Base-by-base conservation (phyloP, 164 flowering plant genomes). In the Piper betle region DNA sequence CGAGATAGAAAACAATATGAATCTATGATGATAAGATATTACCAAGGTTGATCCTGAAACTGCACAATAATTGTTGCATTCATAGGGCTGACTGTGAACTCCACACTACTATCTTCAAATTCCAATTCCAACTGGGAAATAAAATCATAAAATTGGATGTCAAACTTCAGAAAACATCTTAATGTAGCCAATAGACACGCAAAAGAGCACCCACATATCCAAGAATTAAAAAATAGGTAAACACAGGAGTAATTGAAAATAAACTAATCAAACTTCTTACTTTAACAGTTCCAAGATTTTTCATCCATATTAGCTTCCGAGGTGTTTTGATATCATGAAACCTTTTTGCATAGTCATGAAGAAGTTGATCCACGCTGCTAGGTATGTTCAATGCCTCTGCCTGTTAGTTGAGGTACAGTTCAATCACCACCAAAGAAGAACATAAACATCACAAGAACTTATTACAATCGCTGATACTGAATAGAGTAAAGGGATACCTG, bases 211-310 rank as follows among this genome's bases (percentile, higher is more conserved):
- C 33, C 33, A 25, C 33, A 25, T 25, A 1, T 25, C 33, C 33
- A 25, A 25, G 33, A 25, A 25, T 25, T 25, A 25, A 25, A 25
- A 25, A 25, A 25, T 25, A 25, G 33, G 33, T 25, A 46, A 46
- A 46, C 0, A 15, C 9, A 10, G 13, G 15, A 46, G 50, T 46
- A 46, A 3, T 46, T 46, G 50, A 46, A 15, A 10, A 46, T 46
- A 10, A 46, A 46, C 52, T 25, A 25, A 1, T 18, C 25, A 64
- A 9, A 69, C 52, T 37, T 41, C 81, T 69, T 61, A 92, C 99
- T 96, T 90, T 90, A 62, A 93, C 92, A 38, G 87, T 77, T 19
- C 99, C 99, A 60, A 93, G 89, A 80, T 84, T 90, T 81, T 88
- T 93, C 84, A 85, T 90, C 97, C 99, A 90, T 11, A 80, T 58